A percentile compares a stretch with the other conserved stretches of the same genome.
These are phyloP conservation scores for Phytopythium oedochilum DNA, from an alignment of 352 stramenopile species.

Conservation along the genomic window DNA sequence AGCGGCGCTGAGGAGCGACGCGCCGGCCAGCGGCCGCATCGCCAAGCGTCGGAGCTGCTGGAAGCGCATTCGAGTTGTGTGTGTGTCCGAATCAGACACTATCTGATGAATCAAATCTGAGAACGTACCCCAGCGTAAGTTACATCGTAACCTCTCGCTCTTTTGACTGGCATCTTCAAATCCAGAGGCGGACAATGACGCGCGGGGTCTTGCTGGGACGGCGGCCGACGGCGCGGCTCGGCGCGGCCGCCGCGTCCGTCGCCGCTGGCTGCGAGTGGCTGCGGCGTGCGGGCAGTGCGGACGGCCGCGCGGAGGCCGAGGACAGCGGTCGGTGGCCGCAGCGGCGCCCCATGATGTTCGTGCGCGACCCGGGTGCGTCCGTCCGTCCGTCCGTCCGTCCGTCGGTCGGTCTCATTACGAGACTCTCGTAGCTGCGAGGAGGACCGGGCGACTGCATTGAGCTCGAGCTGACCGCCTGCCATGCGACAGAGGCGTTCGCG, in stretches of 20 bases:
- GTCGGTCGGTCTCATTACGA: too few relatives aligned
- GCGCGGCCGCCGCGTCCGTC: neutral
- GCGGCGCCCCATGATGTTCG: slow-evolving; percentile 33
- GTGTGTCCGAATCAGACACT: neutral
- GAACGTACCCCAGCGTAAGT: neutral
- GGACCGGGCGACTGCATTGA: too few relatives aligned
- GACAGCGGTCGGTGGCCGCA: slow-evolving; percentile 10
- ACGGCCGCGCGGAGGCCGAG: neutral
- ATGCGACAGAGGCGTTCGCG: slow-evolving; percentile 56
- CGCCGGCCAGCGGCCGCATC: neutral
- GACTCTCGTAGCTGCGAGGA: too few relatives aligned
- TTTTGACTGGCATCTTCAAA: too few relatives aligned
- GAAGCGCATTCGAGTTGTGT: neutral
- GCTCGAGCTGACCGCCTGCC: too few relatives aligned
- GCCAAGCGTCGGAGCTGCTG: neutral
- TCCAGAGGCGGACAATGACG: neutral
- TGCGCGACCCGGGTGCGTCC: slow-evolving; percentile 17
- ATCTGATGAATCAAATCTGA: neutral
- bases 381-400: too few relatives aligned
- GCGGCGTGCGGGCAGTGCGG: neutral
- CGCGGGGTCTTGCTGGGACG: neutral
- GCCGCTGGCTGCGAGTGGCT: neutral
- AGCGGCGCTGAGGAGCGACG: neutral
- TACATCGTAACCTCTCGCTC: too few relatives aligned
- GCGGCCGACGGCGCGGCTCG: neutral